These are phyloP conservation scores for Dryadomyces quercivorus DNA, from an alignment of 2,329 filamentous ascomycete species.

Conservation along the genomic window DNA sequence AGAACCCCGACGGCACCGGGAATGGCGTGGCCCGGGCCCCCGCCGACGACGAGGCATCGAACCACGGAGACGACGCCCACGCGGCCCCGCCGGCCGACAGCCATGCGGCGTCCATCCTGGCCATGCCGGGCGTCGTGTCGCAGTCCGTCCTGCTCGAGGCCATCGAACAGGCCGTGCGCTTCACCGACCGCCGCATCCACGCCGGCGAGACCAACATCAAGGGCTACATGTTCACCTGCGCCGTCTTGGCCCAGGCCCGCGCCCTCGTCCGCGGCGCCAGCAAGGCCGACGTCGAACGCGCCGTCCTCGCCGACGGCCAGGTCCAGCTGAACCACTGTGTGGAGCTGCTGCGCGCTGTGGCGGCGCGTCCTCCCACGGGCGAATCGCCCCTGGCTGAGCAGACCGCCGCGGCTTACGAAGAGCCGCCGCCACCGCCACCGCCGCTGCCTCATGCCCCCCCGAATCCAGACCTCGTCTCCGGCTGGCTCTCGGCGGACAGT, in stretches of 20 bases:
- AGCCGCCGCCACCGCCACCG: background rate
- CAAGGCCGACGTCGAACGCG: conserved; percentile 20
- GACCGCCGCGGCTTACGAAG: background rate
- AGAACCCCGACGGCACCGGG: no score
- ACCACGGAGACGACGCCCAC: background rate
- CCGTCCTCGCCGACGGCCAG: conserved; percentile 25
- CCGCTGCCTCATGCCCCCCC: background rate
- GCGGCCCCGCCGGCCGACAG: background rate
- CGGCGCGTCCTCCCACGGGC: background rate
- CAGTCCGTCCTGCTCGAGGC: conserved; percentile 8
- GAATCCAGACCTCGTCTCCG: background rate
- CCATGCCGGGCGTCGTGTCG: conserved; percentile 11
- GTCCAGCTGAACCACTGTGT: conserved; percentile 21
- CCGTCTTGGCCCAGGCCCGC: conserved; percentile 29
- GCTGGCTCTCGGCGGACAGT: background rate
- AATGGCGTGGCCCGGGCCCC: background rate
- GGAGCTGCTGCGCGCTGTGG: conserved; percentile 21
- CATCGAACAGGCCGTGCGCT: conserved; percentile 8
- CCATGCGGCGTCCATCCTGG: conserved; percentile 3
- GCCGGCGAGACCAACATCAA: conserved; percentile 40
- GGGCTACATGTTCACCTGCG: conserved; percentile 29
- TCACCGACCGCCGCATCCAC: conserved; percentile 7
- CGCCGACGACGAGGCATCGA: no score
- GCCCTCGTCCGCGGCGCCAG: conserved; percentile 23
- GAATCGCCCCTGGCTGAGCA: background rate